A percentile compares a stretch with the other conserved stretches of the same genome.
Conservation (phyloP, 2,329 filamentous ascomycete genomes). For the Helotiales sp. region DNA sequence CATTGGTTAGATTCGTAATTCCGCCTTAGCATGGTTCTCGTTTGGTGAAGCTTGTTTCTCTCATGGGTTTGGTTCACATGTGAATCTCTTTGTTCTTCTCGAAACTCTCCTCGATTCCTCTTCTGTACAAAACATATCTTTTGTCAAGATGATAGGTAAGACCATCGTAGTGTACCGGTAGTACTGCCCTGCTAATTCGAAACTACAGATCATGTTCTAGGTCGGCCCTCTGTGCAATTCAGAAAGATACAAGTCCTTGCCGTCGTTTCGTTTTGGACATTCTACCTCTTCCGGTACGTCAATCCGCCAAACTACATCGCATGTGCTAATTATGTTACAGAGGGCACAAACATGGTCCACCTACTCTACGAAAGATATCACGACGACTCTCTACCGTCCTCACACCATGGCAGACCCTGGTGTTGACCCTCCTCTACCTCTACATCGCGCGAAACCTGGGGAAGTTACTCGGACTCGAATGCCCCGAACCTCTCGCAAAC, state of each 20-base stretch:
- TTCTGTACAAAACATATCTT: conserved; percentile 14
- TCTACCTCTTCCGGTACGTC: conserved; percentile 76
- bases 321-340: conserved; percentile 50
- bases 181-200: background rate
- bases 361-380: conserved; percentile 72
- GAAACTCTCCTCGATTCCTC: background rate
- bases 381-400: conserved; percentile 70
- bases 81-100: conserved; percentile 18
- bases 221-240: conserved; percentile 88
- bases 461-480: conserved; percentile 87
- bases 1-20: background rate
- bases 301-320: conserved; percentile 1
- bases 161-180: background rate
- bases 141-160: conserved; percentile 41
- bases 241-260: conserved; percentile 90
- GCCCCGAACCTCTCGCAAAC: conserved; percentile 90
- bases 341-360: conserved; percentile 88
- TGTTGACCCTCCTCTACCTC: conserved; percentile 86
- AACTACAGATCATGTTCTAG: conserved; percentile 80
- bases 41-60: conserved; percentile 2
- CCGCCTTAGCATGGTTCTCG: background rate
- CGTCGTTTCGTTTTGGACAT: conserved; percentile 89
- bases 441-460: conserved; percentile 94
- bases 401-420: conserved; percentile 88
- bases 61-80: conserved; percentile 14